These are phyloP conservation scores for Haematococcus sp. DNA, from an alignment of 139 green algal species.

Conservation along the genomic window DNA sequence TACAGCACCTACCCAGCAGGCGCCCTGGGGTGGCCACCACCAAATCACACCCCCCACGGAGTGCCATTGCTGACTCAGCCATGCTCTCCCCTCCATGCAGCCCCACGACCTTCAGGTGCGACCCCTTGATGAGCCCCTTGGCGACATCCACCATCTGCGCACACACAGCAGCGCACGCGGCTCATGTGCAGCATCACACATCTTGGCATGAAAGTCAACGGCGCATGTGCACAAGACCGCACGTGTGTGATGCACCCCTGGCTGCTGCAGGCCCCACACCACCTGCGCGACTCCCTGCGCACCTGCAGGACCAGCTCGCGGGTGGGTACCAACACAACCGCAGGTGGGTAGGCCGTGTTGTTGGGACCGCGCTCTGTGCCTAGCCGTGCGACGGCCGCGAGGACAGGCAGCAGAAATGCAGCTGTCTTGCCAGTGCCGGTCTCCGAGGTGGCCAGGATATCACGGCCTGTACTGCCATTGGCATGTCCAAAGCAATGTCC, in stretches of 20 bases:
- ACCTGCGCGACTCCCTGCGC: not conserved
- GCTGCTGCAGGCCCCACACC: too few species aligned
- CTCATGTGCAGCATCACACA: too few species aligned
- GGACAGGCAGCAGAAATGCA: slow-evolving; percentile 48
- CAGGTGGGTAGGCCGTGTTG: slow-evolving; percentile 34
- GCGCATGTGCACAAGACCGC: too few species aligned
- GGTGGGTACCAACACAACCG: slow-evolving; percentile 64
- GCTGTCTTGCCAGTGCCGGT: slow-evolving; percentile 52
- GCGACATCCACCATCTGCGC: slow-evolving; percentile 9
- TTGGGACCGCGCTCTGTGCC: not conserved
- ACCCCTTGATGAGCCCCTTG: slow-evolving; percentile 6
- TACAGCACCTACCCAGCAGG: slow-evolving; percentile 64
- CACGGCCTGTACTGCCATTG: slow-evolving; percentile 22
- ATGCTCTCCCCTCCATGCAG: slow-evolving; percentile 20
- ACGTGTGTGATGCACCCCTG: too few species aligned
- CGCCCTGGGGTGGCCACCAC: slow-evolving; percentile 89
- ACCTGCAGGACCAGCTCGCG: slow-evolving; percentile 74
- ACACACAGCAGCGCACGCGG: not conserved
- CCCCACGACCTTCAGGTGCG: slow-evolving; percentile 23
- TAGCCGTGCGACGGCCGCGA: slow-evolving; percentile 18
- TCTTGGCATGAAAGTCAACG: too few species aligned
- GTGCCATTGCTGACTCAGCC: slow-evolving; percentile 29
- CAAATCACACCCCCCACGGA: slow-evolving; percentile 86
- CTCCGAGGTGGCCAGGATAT: slow-evolving; percentile 38
- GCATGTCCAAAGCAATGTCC: too few species aligned